Conservation (phyloP, 805 yeast genomes). For the Hanseniaspora lindneri region DNA sequence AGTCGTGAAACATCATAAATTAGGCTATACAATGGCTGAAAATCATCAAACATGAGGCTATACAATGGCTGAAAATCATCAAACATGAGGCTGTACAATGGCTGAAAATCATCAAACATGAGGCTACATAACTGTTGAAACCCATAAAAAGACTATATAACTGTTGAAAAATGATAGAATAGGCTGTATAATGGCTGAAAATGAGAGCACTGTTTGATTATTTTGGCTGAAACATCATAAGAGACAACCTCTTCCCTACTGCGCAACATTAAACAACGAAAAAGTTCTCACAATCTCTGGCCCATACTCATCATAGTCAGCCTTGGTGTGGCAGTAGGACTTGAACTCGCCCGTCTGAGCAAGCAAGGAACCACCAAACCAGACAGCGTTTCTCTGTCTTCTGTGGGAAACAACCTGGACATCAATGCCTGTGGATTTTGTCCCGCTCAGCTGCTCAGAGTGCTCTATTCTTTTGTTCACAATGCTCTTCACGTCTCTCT, state of each 20-base stretch:
- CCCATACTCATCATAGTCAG: slow-evolving; percentile 95
- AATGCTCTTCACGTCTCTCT: slow-evolving; percentile 77
- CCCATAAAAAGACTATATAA: too few relatives aligned
- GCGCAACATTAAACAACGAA: slow-evolving; percentile 84
- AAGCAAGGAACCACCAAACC: slow-evolving; percentile 96
- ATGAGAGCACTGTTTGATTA: too few relatives aligned
- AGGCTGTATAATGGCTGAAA: too few relatives aligned
- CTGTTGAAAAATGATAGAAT: too few relatives aligned
- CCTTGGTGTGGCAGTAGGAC: slow-evolving; percentile 91
- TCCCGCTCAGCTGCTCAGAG: slow-evolving; percentile 63
- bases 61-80: too few relatives aligned
- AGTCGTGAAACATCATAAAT: too few relatives aligned
- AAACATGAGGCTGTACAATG: too few relatives aligned
- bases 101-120: too few relatives aligned
- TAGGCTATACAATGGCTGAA: too few relatives aligned
- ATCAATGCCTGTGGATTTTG: slow-evolving; percentile 83
- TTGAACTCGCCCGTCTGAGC: slow-evolving; percentile 97
- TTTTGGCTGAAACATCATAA: neutral
- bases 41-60: too few relatives aligned
- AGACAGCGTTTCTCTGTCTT: slow-evolving; percentile 95
- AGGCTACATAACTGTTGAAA: too few relatives aligned
- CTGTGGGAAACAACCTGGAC: slow-evolving; percentile 95
- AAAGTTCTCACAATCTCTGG: slow-evolving; percentile 96
- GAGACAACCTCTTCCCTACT: slow-evolving; percentile 18
- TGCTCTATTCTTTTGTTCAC: slow-evolving; percentile 79